Base-by-base conservation (phyloP, 176 grass and related monocot genomes). In the Lolium rigidum region DNA sequence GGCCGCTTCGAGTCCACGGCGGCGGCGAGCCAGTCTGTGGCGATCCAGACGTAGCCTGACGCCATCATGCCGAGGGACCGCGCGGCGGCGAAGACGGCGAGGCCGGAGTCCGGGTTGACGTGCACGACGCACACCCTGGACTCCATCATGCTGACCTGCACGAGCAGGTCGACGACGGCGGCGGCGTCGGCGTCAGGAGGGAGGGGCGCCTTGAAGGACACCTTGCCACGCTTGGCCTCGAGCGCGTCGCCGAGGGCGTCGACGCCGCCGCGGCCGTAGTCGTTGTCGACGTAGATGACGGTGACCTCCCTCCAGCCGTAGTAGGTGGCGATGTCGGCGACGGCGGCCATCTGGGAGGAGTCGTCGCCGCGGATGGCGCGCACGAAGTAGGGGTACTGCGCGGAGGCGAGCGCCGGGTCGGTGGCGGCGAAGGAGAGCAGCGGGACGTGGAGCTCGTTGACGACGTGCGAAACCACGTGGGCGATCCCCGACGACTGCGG, bases 11-110 rank as follows among this genome's bases (percentile, higher is more conserved):
- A 83, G 61, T 94, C 91, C 16, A 95, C 57, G 37, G 66, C 60
- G 0, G 95, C 91, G 77, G 89, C 84, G 9, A 98, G 93, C 95
- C 95, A 98, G 39, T 98, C 95, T 9, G 93, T 95, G 56, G 91
- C 87, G 76, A 98, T 94, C 95, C 95, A 98, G 16, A 94, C 95
- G 86, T 92, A 94, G 2, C 95, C 93, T 9, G 4, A 14, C 8
- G 54, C 73, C 89, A 94, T 92, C 93, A 98, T 98, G 25, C 41
- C 55, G 16, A 95, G 84, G 7, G 83, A 50, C 2, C 88, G 81
- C 7, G 93, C 95, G 7, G 51, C 72, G 44, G 74, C 84, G 70
- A 95, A 95, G 72, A 98, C n/a, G 47, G 70, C 83, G 68, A 92
- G 83, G 3, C 95, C 95, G 0, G 95, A 89, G 85, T 98, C 95